Base-by-base conservation (phyloP, 2,329 filamentous ascomycete genomes). In the Didymella segeticola region DNA sequence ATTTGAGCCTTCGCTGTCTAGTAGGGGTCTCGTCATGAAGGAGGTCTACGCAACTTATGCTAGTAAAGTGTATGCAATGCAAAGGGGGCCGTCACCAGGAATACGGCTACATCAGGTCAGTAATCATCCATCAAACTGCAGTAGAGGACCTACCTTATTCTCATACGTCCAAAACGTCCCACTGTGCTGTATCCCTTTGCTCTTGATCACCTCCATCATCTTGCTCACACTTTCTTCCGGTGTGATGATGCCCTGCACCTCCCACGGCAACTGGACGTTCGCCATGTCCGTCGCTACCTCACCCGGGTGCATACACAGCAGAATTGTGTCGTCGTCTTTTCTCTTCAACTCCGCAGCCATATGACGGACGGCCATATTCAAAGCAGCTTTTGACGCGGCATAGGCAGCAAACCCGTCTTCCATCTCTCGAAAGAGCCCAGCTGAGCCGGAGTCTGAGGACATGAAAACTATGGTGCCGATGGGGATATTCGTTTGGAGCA, bases 381-480 rank as follows among this genome's bases (percentile, higher is more conserved):
- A 62, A 0, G 83, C 83, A 1, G 82, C 79, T 66, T 86, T 86
- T 3, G 79, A 83, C 0, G 82, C 82, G 5, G 78, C 78, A 63
- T 85, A 86, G 10, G 82, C 83, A 1, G 80, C 83, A 54, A 85
- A 85, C 0, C 82, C 82, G 61, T 85, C 83, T 66, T 85, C 82
- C 63, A 80, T 78, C n/a, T 79, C 78, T 11, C 78, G 78, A 52
- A 85, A 85, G 6, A 73, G 68, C 8, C 74, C 69, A 2, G 80
- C 75, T 0, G 83, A 85, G 12, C 82, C 82, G 1, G 80, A 83
- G 64, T 85, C 83, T 15, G 79, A 81, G 10, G 82, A 84, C 68
- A 85, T 84, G 75, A 86, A 73, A 25, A 79, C 75, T 9, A 85
- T 76, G 15, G 77, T 81, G n/a, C 76, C 75, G 52, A 82, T 78